Evolutionary conservation across 768 basidiomycete species (phyloP).

Genomic region (Trametes villosa): DNA sequence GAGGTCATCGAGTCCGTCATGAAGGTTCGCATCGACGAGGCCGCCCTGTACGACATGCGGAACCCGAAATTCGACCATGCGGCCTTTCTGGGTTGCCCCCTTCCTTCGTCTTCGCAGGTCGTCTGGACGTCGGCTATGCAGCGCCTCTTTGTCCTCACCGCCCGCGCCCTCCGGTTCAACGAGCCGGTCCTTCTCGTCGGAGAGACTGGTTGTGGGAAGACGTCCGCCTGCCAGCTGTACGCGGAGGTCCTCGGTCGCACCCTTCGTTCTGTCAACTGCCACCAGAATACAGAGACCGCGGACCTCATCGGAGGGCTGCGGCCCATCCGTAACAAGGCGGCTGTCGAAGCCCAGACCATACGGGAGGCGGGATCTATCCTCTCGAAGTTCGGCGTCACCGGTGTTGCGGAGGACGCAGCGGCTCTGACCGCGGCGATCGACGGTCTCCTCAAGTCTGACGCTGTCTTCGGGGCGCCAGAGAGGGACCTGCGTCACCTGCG

Average conservation of each 20-base stretch:
- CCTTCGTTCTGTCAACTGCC: constrained; percentile 86
- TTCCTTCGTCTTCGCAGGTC: constrained; percentile 53
- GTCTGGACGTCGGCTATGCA: constrained; percentile 96
- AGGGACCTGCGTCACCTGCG: constrained; percentile 47
- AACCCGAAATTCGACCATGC: constrained; percentile 44
- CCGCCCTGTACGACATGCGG: constrained; percentile 64
- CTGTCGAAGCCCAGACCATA: constrained; percentile 53
- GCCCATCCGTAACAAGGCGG: constrained; percentile 77
- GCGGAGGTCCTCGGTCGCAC: constrained; percentile 65
- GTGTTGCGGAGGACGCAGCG: constrained; percentile 28
- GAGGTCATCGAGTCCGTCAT: constrained; percentile 90
- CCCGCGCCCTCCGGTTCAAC: constrained; percentile 84
- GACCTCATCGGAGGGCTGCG: constrained; percentile 94
- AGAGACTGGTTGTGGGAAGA: constrained; percentile 97
- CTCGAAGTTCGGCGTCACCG: constrained; percentile 40
- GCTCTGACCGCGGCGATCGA: constrained; percentile 34
- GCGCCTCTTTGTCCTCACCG: constrained; percentile 81
- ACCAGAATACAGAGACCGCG: constrained; percentile 98
- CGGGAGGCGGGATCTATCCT: constrained; percentile 49
- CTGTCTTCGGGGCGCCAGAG: constrained; percentile 38
- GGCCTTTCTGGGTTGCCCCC: constrained; percentile 57
- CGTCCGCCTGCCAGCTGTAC: constrained; percentile 91
- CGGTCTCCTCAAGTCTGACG: constrained; percentile 30
- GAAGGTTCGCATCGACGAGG: constrained; percentile 83
- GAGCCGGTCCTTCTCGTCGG: constrained; percentile 96